phyloP scores from a whole-genome alignment of 192 early-diverging fungal species.

The Diversispora epigaea region DNA sequence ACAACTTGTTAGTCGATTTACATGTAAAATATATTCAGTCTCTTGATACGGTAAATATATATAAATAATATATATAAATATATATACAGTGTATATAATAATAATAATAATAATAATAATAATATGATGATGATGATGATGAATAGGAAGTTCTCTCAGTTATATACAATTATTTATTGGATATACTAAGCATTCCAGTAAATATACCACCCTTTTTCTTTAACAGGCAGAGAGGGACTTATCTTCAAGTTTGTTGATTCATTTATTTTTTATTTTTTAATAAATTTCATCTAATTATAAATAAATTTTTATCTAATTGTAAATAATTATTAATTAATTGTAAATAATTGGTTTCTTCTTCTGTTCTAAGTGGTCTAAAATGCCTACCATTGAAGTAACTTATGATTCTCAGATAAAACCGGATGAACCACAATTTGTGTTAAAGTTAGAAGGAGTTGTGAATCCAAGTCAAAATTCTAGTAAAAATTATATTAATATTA shows the following conservation, averaged over 20 bases:
- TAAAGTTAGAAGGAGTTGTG: constrained; percentile 14
- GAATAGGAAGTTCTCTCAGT: background rate
- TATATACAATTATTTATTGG: background rate
- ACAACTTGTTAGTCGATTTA: constrained; percentile 53
- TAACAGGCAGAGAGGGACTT: constrained; percentile 1
- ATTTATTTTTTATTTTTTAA: too few species aligned
- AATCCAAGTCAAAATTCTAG: background rate
- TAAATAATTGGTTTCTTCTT: background rate
- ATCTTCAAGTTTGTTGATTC: background rate
- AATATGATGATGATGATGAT: background rate
- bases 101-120: background rate
- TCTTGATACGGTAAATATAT: constrained; percentile 53
- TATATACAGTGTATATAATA: constrained; percentile 9
- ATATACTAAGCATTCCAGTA: background rate
- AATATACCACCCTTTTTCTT: constrained; percentile 20
- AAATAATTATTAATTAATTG: too few species aligned
- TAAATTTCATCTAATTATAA: too few species aligned
- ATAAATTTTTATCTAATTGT: too few species aligned
- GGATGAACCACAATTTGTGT: background rate
- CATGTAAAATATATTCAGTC: constrained; percentile 74
- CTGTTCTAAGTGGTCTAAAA: background rate
- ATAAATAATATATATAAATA: background rate
- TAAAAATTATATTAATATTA: background rate
- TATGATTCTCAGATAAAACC: background rate
- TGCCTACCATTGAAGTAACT: background rate